Base-by-base conservation (phyloP, 257 asterid species). In the Scutellaria minor region DNA sequence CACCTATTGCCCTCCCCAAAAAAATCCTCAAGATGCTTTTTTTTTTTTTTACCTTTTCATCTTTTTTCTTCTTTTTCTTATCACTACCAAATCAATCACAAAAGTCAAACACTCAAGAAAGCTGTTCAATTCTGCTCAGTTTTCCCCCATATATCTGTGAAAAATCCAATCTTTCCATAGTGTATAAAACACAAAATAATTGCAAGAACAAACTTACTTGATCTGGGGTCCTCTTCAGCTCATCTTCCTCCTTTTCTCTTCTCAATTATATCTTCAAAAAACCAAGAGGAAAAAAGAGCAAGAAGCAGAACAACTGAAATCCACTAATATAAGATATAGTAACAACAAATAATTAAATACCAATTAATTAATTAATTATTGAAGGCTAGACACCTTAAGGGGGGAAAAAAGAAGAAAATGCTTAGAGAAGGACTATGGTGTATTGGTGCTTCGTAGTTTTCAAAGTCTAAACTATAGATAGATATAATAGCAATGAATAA, bases 181-280 rank as follows among this genome's bases (percentile, higher is more conserved):
- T 27, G 53, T 27, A 48, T 31, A 53, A 44, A 42, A 68, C 47
- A 52, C 42, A 64, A 42, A 71, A 47, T 60, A 7, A 13, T 68
- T 77, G 70, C 44, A 64, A 40, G 57, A 70, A 54, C 55, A 42
- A 2, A 73, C 88, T 83, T 77, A 85, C 88, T 82, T 80, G 90
- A 84, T 87, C 83, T 75, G 82, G 76, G 76, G 65, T 78, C 68
- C 66, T 50, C 45, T 66, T 67, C 70, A 13, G 67, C 35, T 71
- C 12, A n/a, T 71, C 20, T 58, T 44, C 44, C 51, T 3, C 44
- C 39, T 48, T 40, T 48, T 47, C 44, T 59, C 66, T 64, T 64
- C 83, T 59, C 22, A 58, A 40, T 18, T 66, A 56, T 75, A 71
- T 47, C 64, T 73, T 47, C 64, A 76, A 64, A 78, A 68, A 52